Evolutionary conservation across 305 asterid genomes (phyloP).

Genomic region (Fraxinus sp.): DNA sequence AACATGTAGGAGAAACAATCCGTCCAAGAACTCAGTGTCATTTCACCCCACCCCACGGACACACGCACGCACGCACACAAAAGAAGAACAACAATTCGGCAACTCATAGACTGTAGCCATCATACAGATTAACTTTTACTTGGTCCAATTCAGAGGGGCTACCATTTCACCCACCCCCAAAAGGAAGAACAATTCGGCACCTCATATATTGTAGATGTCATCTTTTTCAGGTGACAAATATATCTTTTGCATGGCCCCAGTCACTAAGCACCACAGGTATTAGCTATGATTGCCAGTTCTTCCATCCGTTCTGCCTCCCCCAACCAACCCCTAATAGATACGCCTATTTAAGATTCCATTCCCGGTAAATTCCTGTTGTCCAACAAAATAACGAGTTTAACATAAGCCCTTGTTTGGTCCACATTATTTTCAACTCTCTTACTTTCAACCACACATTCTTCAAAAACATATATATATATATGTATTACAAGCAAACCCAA

Average conservation of each 20-base stretch:
- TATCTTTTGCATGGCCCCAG: neutral
- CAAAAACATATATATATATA: too few relatives aligned
- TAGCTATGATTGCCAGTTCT: neutral
- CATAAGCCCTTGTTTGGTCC: neutral
- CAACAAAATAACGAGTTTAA: neutral
- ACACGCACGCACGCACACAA: neutral
- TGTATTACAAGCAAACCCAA: too few relatives aligned
- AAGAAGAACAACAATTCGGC: neutral
- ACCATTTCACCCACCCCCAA: neutral
- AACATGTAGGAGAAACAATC: neutral
- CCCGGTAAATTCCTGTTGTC: neutral
- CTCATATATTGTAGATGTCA: neutral
- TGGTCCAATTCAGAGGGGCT: neutral
- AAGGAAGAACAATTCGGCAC: neutral
- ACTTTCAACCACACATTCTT: too few relatives aligned
- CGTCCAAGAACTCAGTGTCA: neutral
- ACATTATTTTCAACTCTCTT: too few relatives aligned
- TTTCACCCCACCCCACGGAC: neutral
- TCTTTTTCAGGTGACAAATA: neutral
- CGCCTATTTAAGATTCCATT: neutral
- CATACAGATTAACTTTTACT: neutral
- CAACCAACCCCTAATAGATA: neutral
- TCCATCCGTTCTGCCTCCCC: neutral
- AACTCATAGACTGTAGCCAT: neutral
- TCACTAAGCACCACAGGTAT: neutral